These are phyloP conservation scores for Pythium brachiatum DNA, from an alignment of 352 stramenopile genomes.

Conservation along the genomic window DNA sequence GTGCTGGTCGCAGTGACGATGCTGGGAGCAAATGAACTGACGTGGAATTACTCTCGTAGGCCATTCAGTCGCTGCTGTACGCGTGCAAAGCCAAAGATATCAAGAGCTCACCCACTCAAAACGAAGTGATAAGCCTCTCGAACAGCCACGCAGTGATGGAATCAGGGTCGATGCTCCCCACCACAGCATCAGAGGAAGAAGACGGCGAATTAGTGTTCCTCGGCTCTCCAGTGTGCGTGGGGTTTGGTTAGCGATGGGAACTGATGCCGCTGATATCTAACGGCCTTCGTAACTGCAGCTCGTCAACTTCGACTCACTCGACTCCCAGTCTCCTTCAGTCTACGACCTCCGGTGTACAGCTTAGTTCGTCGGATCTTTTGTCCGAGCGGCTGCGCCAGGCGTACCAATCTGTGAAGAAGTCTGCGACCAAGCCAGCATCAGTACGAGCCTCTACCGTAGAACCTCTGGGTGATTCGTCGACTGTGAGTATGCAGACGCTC, in stretches of 20 bases:
- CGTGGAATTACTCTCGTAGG: conserved; percentile 25
- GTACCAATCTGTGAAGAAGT: conserved; percentile 52
- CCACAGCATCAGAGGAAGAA: conserved; percentile 8
- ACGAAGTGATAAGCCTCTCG: conserved; percentile 7
- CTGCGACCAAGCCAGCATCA: conserved; percentile 7
- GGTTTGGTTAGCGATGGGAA: background rate
- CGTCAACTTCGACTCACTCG: background rate
- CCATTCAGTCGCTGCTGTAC: conserved; percentile 76
- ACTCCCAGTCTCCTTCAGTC: background rate
- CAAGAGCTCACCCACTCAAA: conserved; percentile 33
- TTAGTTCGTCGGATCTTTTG: conserved; percentile 29
- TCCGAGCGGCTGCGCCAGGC: conserved; percentile 45
- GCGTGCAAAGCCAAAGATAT: conserved; percentile 81
- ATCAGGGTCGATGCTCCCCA: background rate
- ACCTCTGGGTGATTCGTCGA: background rate
- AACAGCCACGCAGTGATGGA: background rate
- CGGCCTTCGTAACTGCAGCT: background rate
- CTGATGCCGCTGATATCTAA: background rate
- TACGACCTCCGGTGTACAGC: background rate
- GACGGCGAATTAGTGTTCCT: conserved; percentile 10
- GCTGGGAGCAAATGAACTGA: background rate
- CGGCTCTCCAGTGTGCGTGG: conserved; percentile 18
- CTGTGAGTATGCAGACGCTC: conserved; percentile 17
- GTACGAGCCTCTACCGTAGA: background rate
- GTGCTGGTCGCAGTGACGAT: background rate